Percentiles rank a stretch among this genome's conserved stretches.
Conservation (phyloP, 306 rosid genomes). For the Dryas drummondii region DNA sequence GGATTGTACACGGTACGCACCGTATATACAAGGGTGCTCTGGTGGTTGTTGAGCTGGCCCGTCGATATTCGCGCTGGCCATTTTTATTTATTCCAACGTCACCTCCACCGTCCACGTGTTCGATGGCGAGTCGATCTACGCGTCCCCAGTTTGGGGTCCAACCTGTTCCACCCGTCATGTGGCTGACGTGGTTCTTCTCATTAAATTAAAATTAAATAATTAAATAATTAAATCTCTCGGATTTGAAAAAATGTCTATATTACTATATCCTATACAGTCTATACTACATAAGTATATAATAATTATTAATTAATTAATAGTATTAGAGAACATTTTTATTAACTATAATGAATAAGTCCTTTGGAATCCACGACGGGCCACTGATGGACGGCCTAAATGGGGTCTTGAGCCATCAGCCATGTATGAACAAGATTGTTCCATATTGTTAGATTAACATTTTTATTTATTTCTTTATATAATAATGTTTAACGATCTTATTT, state of each 20-base stretch:
- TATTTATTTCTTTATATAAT: no score
- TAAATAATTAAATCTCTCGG: not conserved
- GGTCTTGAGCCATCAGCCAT: conserved; percentile 20
- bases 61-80: conserved; percentile 51
- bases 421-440: not conserved
- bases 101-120: conserved; percentile 63
- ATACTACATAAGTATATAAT: no score
- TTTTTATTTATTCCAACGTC: conserved; percentile 38
- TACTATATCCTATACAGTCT: no score
- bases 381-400: conserved; percentile 4
- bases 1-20: conserved; percentile 38
- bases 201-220: not conserved
- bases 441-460: conserved; percentile 1
- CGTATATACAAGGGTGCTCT: conserved; percentile 52
- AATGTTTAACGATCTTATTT: not conserved
- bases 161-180: conserved; percentile 42
- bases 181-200: conserved; percentile 57
- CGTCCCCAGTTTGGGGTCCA: conserved; percentile 38
- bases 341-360: conserved; percentile 41
- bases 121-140: conserved; percentile 34
- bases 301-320: no score
- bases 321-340: not conserved
- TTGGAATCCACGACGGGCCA: conserved; percentile 61
- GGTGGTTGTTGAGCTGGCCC: conserved; percentile 83
- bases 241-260: no score